A percentile compares a stretch with the other conserved stretches of the same genome.
These are phyloP conservation scores for Solanum virginianum DNA, from an alignment of 257 asterid genomes.

Conservation along the genomic window DNA sequence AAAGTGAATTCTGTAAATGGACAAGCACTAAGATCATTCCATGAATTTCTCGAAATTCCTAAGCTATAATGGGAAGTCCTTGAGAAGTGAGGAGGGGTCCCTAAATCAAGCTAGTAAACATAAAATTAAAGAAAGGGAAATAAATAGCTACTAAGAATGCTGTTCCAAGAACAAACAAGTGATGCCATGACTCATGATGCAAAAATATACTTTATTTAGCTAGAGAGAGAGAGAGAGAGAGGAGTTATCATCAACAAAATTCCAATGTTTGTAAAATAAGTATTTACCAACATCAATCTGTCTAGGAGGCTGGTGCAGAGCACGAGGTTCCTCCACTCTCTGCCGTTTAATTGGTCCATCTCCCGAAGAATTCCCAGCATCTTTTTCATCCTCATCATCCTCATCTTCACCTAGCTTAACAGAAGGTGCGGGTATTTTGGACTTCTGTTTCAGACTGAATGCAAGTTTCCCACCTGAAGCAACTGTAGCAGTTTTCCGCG, in stretches of 20 bases:
- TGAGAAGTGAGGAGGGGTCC: neutral
- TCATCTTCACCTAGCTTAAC: conserved; percentile 73
- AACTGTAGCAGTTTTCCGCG: conserved; percentile 26
- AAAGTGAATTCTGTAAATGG: neutral
- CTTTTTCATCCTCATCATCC: conserved; percentile 60
- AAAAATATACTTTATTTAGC: neutral
- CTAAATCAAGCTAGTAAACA: neutral
- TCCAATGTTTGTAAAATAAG: conserved; percentile 21
- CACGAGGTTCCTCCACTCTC: conserved; percentile 38
- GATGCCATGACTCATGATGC: neutral
- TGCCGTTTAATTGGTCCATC: conserved; percentile 60
- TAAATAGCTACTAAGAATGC: neutral
- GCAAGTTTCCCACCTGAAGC: conserved; percentile 76
- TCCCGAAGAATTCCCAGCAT: conserved; percentile 44
- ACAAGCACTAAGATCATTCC: neutral
- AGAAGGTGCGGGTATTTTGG: conserved; percentile 58
- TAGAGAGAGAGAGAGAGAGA: neutral
- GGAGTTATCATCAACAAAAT: neutral
- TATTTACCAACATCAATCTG: conserved; percentile 80
- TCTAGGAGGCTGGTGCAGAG: conserved; percentile 30
- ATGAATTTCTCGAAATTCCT: neutral
- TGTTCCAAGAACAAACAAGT: neutral
- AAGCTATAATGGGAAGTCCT: neutral
- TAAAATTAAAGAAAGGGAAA: neutral
- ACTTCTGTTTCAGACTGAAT: conserved; percentile 81